Evolutionary conservation across 1,284 basidiomycete species (phyloP).

Genomic region (Albatrellus sp.): DNA sequence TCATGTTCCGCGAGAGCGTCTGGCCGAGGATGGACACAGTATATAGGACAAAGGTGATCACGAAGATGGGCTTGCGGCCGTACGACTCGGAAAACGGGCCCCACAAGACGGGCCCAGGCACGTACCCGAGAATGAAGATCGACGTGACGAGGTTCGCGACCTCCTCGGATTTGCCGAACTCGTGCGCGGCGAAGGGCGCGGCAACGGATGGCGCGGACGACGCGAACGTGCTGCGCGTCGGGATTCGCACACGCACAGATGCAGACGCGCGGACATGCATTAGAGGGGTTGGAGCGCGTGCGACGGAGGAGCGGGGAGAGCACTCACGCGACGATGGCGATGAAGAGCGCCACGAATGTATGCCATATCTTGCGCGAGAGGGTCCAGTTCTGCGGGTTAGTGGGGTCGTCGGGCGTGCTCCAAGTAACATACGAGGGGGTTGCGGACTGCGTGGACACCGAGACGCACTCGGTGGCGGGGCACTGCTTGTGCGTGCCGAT

Average conservation of each 20-base stretch:
- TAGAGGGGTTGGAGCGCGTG: too few relatives aligned
- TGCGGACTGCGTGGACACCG: too few relatives aligned
- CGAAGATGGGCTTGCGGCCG: conserved; percentile 46
- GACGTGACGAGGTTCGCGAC: conserved; percentile 48
- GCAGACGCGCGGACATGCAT: too few relatives aligned
- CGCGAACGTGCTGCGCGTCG: conserved; percentile 23
- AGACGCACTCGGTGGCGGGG: too few relatives aligned
- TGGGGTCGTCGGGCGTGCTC: conserved; percentile 45
- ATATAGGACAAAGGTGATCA: conserved; percentile 37
- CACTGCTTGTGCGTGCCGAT: too few relatives aligned
- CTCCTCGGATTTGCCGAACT: conserved; percentile 13
- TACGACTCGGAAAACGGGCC: conserved; percentile 45
- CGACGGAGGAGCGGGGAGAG: too few relatives aligned
- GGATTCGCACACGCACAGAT: too few relatives aligned
- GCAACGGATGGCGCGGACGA: conserved; percentile 16
- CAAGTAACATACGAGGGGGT: too few relatives aligned
- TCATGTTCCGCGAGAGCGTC: conserved; percentile 50
- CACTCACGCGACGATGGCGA: too few relatives aligned
- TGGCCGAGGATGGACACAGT: conserved; percentile 53
- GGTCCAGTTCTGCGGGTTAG: conserved; percentile 57
- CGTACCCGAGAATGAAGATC: conserved; percentile 8
- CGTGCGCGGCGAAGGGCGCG: conserved; percentile 5
- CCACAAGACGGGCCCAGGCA: conserved; percentile 31
- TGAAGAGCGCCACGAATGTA: too few relatives aligned
- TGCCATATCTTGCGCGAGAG: too few relatives aligned